Percentiles rank a stretch among this genome's conserved stretches.
phyloP scores from a whole-genome alignment of 2,329 filamentous ascomycete species.

The Mariannaea elegans region DNA sequence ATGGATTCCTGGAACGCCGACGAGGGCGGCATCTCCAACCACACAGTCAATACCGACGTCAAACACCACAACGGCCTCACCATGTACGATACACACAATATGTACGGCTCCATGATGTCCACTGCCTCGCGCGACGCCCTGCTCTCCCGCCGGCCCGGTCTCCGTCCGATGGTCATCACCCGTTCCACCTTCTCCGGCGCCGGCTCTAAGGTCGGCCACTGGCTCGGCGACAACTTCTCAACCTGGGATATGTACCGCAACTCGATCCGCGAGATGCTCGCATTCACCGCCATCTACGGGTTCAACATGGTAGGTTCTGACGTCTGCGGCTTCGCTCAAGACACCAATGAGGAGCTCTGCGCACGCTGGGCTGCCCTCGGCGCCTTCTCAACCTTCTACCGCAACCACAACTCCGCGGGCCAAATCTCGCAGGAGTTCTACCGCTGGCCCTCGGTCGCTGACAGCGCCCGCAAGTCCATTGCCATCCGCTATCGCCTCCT shows the following conservation, averaged over 20 bases:
- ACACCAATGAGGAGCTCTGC: conserved; percentile 50
- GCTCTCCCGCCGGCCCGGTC: conserved; percentile 67
- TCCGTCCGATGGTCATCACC: conserved; percentile 77
- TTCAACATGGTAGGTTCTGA: conserved; percentile 76
- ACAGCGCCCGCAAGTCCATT: no score
- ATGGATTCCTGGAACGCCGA: neutral
- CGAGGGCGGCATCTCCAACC: conserved; percentile 29
- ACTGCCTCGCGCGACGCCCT: conserved; percentile 70
- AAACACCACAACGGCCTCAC: conserved; percentile 30
- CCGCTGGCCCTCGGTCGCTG: no score
- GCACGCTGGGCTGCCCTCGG: conserved; percentile 29
- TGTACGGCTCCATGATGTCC: conserved; percentile 83
- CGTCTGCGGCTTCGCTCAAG: conserved; percentile 77
- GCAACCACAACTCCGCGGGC: no score
- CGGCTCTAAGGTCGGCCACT: conserved; percentile 69
- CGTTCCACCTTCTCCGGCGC: conserved; percentile 80
- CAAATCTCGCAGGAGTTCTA: no score
- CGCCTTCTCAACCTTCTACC: no score
- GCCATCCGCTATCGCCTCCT: no score
- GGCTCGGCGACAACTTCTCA: conserved; percentile 55
- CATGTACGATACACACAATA: conserved; percentile 73
- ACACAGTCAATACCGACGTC: conserved; percentile 36
- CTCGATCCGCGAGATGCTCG: no score
- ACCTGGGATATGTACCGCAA: neutral
- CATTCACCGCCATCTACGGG: conserved; percentile 71